Evolutionary conservation across 2,329 filamentous ascomycete genomes (phyloP), one percentile per base, ranked within the genome.

Genomic region (Ophiosphaerella herpotricha): DNA sequence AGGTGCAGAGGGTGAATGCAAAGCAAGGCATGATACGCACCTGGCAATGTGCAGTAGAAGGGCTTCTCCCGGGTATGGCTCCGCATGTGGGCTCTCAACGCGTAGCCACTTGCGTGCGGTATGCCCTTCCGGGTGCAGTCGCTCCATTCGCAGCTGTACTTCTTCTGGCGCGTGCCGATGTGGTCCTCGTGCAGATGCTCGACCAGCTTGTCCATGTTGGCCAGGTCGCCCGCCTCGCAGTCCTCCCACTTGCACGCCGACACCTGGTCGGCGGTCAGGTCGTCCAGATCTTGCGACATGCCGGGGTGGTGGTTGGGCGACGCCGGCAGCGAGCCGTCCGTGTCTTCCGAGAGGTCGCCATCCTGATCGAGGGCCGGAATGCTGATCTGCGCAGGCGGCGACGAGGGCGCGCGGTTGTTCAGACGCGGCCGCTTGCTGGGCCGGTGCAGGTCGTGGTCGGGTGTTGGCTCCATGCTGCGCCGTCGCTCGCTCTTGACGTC

Each of bases 51-150:
- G 75, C 94, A 99, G 77, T 96, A 97, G 71, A 97, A 97, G 0
- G 94, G 94, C 77, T 99, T 99, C 80, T 99, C 94, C 68, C 94
- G 85, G 1, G 94, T 99, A 73, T 99, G 94, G 71, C 92, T 97
- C 62, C 94, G 83, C 92, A 99, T 96, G 70, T 99, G 94, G 8
- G 94, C 94, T 72, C 96, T 92, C 57, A 99, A 78, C 4, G 94
- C 94, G 76, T 99, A 99, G 2, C 91, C 94, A 66, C 91, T 96
- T 1, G 93, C 93, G 75, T 99, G 94, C 14, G 90, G 86, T 74
- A 94, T 85, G 52, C 91, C 91, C 77, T 96, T 97, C 54, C 92
- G 80, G 45, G 81, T 82, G 72, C 94, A 99, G 60, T 93, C 93
- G 52, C 84, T 85, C 94, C 94, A 99, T 75, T 97, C 93, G 75